Percentiles rank a stretch among this genome's conserved stretches.
phyloP scores from a whole-genome alignment of 2,329 filamentous ascomycete genomes.

The Ilyonectria robusta region DNA sequence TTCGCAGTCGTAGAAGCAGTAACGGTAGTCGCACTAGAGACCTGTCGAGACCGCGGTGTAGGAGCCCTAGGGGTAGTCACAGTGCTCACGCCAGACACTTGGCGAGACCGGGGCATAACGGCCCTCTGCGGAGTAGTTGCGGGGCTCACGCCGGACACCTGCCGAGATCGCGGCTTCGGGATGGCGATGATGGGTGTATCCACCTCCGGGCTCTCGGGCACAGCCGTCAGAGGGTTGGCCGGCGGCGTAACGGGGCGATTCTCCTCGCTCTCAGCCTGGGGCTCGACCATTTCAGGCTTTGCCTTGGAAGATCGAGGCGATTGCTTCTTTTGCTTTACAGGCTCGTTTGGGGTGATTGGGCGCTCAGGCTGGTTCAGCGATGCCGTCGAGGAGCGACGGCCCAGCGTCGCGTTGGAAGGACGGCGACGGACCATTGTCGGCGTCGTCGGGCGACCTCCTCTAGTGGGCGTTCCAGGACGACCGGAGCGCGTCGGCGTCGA shows the following conservation, averaged over 20 bases:
- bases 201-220: slow-evolving; percentile 33
- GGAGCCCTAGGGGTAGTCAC: neutral
- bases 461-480: slow-evolving; percentile 36
- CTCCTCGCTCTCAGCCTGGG: slow-evolving; percentile 23
- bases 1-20: slow-evolving; percentile 7
- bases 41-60: slow-evolving; percentile 33
- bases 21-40: slow-evolving; percentile 27
- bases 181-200: slow-evolving; percentile 28
- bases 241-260: neutral
- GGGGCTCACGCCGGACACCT: slow-evolving; percentile 30
- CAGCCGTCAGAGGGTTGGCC: slow-evolving; percentile 31
- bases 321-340: slow-evolving; percentile 7
- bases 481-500: slow-evolving; percentile 36
- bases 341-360: slow-evolving; percentile 30
- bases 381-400: slow-evolving; percentile 34
- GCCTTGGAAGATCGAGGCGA: neutral
- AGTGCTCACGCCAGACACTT: slow-evolving; percentile 22
- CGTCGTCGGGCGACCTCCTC: slow-evolving; percentile 37
- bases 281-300: neutral
- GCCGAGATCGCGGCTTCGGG: slow-evolving; percentile 32
- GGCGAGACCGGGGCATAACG: slow-evolving; percentile 26
- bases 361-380: slow-evolving; percentile 28
- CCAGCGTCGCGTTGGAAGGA: slow-evolving; percentile 32
- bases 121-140: neutral
- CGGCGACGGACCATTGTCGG: slow-evolving; percentile 30